phyloP scores from a whole-genome alignment of 768 basidiomycete genomes.

The Solioccasus polychromus region DNA sequence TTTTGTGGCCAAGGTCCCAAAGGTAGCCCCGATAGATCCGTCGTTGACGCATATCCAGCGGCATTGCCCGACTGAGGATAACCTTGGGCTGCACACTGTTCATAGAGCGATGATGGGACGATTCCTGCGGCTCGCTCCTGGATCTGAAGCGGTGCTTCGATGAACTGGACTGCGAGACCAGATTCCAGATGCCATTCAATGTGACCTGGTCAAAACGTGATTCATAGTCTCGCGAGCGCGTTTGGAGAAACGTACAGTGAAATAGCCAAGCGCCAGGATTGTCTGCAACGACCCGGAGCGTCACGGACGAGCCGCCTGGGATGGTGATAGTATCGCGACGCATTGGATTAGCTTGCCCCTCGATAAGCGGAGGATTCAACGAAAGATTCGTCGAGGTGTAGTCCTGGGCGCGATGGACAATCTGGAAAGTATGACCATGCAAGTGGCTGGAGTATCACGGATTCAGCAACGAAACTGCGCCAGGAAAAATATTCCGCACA shows the following conservation, averaged over 20 bases:
- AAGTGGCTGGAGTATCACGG: conserved; percentile 64
- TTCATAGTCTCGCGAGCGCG: background rate
- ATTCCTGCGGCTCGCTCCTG: conserved; percentile 48
- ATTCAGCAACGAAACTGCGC: background rate
- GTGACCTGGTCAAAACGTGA: conserved; percentile 48
- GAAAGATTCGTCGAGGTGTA: conserved; percentile 70
- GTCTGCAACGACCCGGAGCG: conserved; percentile 78
- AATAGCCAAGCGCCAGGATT: conserved; percentile 92
- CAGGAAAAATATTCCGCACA: conserved; percentile 45
- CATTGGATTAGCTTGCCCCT: conserved; percentile 83
- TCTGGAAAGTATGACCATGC: conserved; percentile 85
- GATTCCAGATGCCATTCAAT: conserved; percentile 84
- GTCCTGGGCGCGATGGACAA: conserved; percentile 69
- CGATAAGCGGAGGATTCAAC: conserved; percentile 77
- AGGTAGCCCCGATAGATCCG: conserved; percentile 64
- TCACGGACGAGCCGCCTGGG: conserved; percentile 62
- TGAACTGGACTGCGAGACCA: conserved; percentile 81
- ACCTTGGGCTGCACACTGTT: conserved; percentile 70
- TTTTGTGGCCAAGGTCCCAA: conserved; percentile 72
- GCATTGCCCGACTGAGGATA: conserved; percentile 77
- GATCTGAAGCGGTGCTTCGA: conserved; percentile 74
- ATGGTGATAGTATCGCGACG: conserved; percentile 88
- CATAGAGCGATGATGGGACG: conserved; percentile 57
- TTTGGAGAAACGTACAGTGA: conserved; percentile 54
- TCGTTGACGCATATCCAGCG: conserved; percentile 69